Evolutionary conservation across 1,139 yeast genomes (phyloP), one percentile per base, ranked within the genome.

Genomic region (Blastobotrys elegans): DNA sequence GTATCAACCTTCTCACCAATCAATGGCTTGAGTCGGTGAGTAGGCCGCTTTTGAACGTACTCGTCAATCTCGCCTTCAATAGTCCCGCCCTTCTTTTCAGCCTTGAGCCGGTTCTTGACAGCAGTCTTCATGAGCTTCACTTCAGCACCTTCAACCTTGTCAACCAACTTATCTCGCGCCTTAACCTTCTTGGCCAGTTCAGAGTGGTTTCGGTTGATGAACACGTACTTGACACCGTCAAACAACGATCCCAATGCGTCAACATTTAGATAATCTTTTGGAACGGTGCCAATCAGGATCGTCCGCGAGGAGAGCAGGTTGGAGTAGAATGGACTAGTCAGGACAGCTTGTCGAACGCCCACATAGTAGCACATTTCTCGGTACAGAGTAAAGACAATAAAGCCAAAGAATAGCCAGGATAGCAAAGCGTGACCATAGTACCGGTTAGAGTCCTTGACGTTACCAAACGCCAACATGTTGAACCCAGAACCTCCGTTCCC

Each of bases 1-100:
- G 96, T 84, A 60, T 85, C 92, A 48, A 90, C 95, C 67, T 89
- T 90, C 67, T 85, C 71, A 54, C 96, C 95, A 60, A 85, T 71
- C 52, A 88, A 71, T 44, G 79, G 72, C 74, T 72, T 82, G 63
- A 69, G 72, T 56, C 77, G 79, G 62, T 79, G 82, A 29, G 77
- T 74, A 22, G 97, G 97, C 53, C 94, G 74, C 65, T 89, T 86
- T 59, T 82, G 79, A 37, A 88, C 85, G 62, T 84, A 87, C n/a
- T 77, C 71, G 44, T 70, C 62, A 47, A 88, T 71, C 14, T 70
- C 71, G 14, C 80, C 79, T 42, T 72, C 75, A 48, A 65, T 59
- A 29, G 65, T 57, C 18, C 59, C 54, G 44, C 58, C 62, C 46
- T 63, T 65, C 29, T 22, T 26, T 51, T 83, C 82, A 37, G 78